Evolutionary conservation across 768 basidiomycete genomes (phyloP).

Genomic region (Tylopilus intermedius): DNA sequence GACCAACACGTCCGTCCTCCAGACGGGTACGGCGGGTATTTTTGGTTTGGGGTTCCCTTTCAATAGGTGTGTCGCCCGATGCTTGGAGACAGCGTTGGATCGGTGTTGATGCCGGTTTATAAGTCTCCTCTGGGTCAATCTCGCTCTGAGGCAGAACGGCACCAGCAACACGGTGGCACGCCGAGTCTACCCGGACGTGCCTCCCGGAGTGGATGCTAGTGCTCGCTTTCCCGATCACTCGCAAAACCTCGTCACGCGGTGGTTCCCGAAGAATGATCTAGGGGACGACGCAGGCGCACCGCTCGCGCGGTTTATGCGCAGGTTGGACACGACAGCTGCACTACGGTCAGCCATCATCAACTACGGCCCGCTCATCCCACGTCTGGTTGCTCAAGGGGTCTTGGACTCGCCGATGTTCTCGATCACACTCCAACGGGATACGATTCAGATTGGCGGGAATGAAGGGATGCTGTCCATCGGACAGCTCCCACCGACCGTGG

Average conservation of each 20-base stretch:
- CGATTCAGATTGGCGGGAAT: slow-evolving; percentile 65
- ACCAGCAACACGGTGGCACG: background rate
- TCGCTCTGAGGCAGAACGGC: slow-evolving; percentile 26
- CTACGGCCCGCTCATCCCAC: slow-evolving; percentile 43
- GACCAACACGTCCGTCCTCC: slow-evolving; percentile 60
- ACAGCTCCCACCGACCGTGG: slow-evolving; percentile 50
- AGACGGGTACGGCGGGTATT: slow-evolving; percentile 58
- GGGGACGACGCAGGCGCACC: background rate
- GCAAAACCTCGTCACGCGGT: slow-evolving; percentile 14
- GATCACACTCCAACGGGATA: slow-evolving; percentile 64
- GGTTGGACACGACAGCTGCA: slow-evolving; percentile 15
- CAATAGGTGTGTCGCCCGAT: slow-evolving; percentile 47
- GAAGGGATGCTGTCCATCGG: slow-evolving; percentile 63
- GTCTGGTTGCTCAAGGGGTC: slow-evolving; percentile 37
- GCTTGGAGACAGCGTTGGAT: background rate
- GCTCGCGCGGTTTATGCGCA: slow-evolving; percentile 6
- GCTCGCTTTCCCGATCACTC: slow-evolving; percentile 4
- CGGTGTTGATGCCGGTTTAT: background rate
- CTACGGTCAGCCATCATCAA: slow-evolving; percentile 40
- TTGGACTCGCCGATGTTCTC: slow-evolving; percentile 46
- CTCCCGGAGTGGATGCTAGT: background rate
- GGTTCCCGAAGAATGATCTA: slow-evolving; percentile 14
- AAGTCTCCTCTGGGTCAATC: slow-evolving; percentile 45
- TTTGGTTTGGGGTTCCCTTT: slow-evolving; percentile 72
- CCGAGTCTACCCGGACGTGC: background rate